Conservation (phyloP, 2,329 filamentous ascomycete species). For the Sphaerulina musiva region DNA sequence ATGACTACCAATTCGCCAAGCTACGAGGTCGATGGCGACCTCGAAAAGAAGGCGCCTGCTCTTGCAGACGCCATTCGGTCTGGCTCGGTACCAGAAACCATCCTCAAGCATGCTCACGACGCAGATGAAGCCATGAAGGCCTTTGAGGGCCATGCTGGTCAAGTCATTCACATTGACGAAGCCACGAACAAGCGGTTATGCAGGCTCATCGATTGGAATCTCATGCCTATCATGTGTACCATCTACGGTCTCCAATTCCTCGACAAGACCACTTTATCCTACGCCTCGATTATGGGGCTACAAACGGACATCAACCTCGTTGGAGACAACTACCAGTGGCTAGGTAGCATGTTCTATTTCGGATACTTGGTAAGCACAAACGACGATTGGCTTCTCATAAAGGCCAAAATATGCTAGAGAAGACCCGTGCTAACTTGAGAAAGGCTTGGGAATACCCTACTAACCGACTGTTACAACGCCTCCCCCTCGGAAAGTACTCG, state of each 20-base stretch:
- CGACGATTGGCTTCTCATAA: neutral
- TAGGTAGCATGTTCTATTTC: slow-evolving; percentile 47
- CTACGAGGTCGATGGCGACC: slow-evolving; percentile 19
- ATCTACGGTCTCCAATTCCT: slow-evolving; percentile 56
- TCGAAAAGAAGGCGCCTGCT: slow-evolving; percentile 24
- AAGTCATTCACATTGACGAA: slow-evolving; percentile 49
- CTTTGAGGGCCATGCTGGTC: slow-evolving; percentile 44
- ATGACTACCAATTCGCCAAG: neutral
- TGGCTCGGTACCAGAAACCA: slow-evolving; percentile 30
- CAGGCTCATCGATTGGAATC: slow-evolving; percentile 55
- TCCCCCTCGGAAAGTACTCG: slow-evolving; percentile 62
- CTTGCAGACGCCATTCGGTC: slow-evolving; percentile 26
- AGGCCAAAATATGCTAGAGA: too few species aligned
- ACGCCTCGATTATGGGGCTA: slow-evolving; percentile 48
- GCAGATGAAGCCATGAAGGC: slow-evolving; percentile 57
- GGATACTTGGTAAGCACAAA: slow-evolving; percentile 24
- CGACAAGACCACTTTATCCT: slow-evolving; percentile 54
- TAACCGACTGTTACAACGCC: slow-evolving; percentile 55
- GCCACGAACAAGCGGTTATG: slow-evolving; percentile 54
- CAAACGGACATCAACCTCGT: slow-evolving; percentile 42
- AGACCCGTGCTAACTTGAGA: neutral
- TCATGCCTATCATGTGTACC: slow-evolving; percentile 54
- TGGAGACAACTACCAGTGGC: slow-evolving; percentile 49
- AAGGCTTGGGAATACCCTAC: slow-evolving; percentile 58
- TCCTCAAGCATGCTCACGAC: slow-evolving; percentile 51